Percentiles rank a stretch among this genome's conserved stretches.
Conservation (phyloP, 768 basidiomycete genomes). For the Pleurotus djamor region DNA sequence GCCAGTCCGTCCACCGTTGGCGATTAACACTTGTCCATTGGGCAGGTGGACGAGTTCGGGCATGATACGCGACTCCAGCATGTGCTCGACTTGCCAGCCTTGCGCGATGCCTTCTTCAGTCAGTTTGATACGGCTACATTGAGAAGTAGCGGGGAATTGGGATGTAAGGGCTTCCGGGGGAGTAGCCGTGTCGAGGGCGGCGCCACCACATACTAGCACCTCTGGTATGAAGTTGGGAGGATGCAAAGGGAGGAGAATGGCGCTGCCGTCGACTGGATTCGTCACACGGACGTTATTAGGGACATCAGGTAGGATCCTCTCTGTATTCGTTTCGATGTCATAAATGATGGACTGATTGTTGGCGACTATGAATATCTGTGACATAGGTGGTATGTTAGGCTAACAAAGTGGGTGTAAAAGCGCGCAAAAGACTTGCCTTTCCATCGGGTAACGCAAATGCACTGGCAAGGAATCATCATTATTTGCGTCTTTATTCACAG, state of each 20-base stretch:
- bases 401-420: background rate
- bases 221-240: background rate
- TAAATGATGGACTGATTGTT: conserved; percentile 23
- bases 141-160: conserved; percentile 42
- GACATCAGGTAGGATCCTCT: conserved; percentile 29
- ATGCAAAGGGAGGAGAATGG: background rate
- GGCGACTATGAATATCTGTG: conserved; percentile 19
- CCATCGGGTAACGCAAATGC: conserved; percentile 19
- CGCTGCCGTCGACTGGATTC: conserved; percentile 1
- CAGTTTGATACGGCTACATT: conserved; percentile 44
- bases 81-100: conserved; percentile 43
- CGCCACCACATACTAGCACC: background rate
- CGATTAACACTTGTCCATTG: conserved; percentile 45
- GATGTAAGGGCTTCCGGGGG: conserved; percentile 43
- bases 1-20: conserved; percentile 44
- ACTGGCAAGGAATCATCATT: background rate
- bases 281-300: conserved; percentile 29
- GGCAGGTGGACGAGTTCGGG: conserved; percentile 56
- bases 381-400: background rate
- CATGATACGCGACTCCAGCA: conserved; percentile 55
- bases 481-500: background rate
- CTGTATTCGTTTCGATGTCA: conserved; percentile 26
- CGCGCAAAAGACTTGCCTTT: background rate
- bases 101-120: conserved; percentile 44
- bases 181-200: conserved; percentile 10